Conservation (phyloP, 495 filamentous ascomycete species). For the Penicillium desertorum region DNA sequence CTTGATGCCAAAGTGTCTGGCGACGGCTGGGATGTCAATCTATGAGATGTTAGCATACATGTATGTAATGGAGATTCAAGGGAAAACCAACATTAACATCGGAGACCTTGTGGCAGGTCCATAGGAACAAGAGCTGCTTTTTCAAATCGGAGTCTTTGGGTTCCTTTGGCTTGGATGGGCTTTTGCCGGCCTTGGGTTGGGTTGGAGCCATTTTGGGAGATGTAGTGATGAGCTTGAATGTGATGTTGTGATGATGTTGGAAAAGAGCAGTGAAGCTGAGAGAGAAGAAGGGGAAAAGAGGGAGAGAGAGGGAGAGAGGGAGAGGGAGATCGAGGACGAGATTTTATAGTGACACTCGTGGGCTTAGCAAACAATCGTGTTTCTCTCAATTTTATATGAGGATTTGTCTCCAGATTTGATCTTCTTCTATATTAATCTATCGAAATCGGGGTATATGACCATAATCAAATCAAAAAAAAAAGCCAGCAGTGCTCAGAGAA, state of each 20-base stretch:
- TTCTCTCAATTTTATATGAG: neutral
- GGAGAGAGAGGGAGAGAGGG: too few species aligned
- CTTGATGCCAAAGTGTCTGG: neutral
- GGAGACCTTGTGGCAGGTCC: neutral
- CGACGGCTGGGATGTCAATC: conserved; percentile 1
- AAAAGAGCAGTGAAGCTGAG: too few species aligned
- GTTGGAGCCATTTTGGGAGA: neutral
- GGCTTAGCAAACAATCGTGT: neutral
- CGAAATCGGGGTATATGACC: neutral
- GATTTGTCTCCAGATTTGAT: too few species aligned
- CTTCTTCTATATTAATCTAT: neutral
- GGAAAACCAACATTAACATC: neutral
- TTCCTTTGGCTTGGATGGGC: neutral
- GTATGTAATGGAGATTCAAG: neutral
- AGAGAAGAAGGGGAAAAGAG: neutral
- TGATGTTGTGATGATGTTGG: neutral
- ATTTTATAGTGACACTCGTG: neutral
- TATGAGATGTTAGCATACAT: neutral
- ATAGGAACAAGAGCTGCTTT: conserved; percentile 1
- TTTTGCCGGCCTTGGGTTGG: neutral
- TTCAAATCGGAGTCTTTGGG: neutral
- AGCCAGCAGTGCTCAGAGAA: neutral
- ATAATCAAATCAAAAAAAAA: neutral
- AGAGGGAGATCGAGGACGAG: neutral
- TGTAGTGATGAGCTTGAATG: neutral